Evolutionary conservation across 805 yeast species (phyloP), one percentile per base, ranked within the genome.

Genomic region (Saccharomycopsis microspora): DNA sequence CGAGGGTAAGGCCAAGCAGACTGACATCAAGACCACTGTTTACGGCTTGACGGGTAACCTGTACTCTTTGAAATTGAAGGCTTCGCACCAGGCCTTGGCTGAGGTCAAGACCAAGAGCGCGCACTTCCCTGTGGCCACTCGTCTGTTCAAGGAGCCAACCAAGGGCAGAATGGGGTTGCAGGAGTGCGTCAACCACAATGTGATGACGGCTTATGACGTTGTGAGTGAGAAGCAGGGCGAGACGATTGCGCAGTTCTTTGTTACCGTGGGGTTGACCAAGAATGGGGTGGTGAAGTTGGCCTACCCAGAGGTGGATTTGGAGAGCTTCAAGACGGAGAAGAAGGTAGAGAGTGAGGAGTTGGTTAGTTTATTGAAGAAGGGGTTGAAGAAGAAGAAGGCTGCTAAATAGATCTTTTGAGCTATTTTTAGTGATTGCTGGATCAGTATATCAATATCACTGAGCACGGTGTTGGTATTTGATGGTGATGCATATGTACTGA

Each of bases 261-360:
- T 86, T 56, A 84, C 90, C 43, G 75, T 83, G 58, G 88, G 83
- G 35, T 63, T 84, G 58, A 82, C 88, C 61, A 78, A 78, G 66
- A 76, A 76, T 57, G 90, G 90, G 44, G 67, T 78, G 57, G 76
- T 80, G 56, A 79, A 75, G 66, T 71, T 78, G 57, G 75, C 88
- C 43, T 60, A 72, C 19, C 76, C 85, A 19, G 62, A 70, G 48
- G 75, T 81, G 53, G 69, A 75, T 51, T 61, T 64, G 5, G 64
- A 59, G 39, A 62, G 68, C 49, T 69, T 80, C 64, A 69, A 74
- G 59, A 66, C 82, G 46, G 82, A 78, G 32, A 76, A 79, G 68
- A 65, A 64, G 57, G 63, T 80, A 45, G 62, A 70, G 43, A 78
- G 75, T 57, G 79, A 74, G 60, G 73, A 67, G 39, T 60, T 48